Evolutionary conservation across 768 basidiomycete genomes (phyloP).

Genomic region (Lyophyllum shimeji): DNA sequence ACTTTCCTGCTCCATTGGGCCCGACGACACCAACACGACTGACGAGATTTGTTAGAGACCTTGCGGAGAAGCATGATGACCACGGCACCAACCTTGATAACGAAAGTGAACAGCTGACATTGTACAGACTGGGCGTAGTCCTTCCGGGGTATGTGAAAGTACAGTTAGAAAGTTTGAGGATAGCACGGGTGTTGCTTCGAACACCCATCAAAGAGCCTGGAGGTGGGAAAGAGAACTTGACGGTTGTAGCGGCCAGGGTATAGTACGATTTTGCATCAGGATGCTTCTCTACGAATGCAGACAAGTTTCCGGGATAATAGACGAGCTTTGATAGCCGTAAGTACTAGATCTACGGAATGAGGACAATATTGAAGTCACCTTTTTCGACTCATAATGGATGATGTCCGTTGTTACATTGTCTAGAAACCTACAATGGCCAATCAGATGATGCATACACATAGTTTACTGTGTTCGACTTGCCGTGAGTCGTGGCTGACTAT

Average conservation of each 20-base stretch:
- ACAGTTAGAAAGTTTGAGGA: slow-evolving; percentile 88
- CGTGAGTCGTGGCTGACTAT: slow-evolving; percentile 97
- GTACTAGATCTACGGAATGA: slow-evolving; percentile 9
- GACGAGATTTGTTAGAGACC: slow-evolving; percentile 18
- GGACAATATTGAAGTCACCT: slow-evolving; percentile 42
- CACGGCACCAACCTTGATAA: slow-evolving; percentile 67
- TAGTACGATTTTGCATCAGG: slow-evolving; percentile 97
- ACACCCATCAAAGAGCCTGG: slow-evolving; percentile 98
- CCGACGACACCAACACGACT: slow-evolving; percentile 92
- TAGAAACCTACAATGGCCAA: slow-evolving; percentile 61
- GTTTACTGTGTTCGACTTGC: slow-evolving; percentile 39
- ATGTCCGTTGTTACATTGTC: slow-evolving; percentile 96
- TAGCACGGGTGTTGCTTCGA: slow-evolving; percentile 92
- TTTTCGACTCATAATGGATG: slow-evolving; percentile 95
- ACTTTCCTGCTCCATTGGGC: slow-evolving; percentile 95
- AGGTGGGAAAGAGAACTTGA: slow-evolving; percentile 94
- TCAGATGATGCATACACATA: slow-evolving; percentile 10
- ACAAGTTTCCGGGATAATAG: slow-evolving; percentile 92
- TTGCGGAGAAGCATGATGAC: slow-evolving; percentile 12
- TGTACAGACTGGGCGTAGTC: slow-evolving; percentile 72
- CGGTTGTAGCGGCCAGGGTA: slow-evolving; percentile 88
- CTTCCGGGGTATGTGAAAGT: slow-evolving; percentile 95
- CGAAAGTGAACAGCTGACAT: slow-evolving; percentile 92
- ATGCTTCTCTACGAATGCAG: slow-evolving; percentile 83
- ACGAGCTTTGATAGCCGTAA: slow-evolving; percentile 56